A percentile compares a stretch with the other conserved stretches of the same genome.
These are phyloP conservation scores for Aspergillus terreus DNA, from an alignment of 2,329 filamentous ascomycete genomes.

Conservation along the genomic window DNA sequence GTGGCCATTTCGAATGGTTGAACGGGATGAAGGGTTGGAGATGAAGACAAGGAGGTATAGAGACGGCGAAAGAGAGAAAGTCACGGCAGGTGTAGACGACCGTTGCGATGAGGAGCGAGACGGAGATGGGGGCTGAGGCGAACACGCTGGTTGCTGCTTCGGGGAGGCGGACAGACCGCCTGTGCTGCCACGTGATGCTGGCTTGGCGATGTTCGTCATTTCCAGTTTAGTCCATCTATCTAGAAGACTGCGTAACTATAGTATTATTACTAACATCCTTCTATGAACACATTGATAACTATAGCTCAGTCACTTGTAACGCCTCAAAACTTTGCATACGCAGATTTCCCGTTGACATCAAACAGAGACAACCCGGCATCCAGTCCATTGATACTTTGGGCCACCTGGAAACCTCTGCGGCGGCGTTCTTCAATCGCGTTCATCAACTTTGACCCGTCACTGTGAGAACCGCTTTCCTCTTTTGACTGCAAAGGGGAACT, in stretches of 20 bases:
- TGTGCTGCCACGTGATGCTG: slow-evolving; percentile 27
- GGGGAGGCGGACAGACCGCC: slow-evolving; percentile 20
- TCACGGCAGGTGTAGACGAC: slow-evolving; percentile 18
- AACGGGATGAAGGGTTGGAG: slow-evolving; percentile 11
- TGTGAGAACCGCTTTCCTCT: too few species aligned
- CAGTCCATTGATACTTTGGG: not conserved
- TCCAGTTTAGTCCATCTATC: too few species aligned
- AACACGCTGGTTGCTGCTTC: slow-evolving; percentile 33
- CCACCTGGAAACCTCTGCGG: too few species aligned
- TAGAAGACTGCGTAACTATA: too few species aligned
- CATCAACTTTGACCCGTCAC: too few species aligned
- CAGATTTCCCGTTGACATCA: too few species aligned
- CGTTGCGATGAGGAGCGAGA: slow-evolving; percentile 25
- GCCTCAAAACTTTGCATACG: too few species aligned
- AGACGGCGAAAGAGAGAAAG: slow-evolving; percentile 13
- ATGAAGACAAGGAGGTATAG: slow-evolving; percentile 8
- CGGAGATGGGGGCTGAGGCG: slow-evolving; percentile 26
- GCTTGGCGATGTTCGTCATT: slow-evolving; percentile 23
- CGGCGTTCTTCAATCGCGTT: too few species aligned
- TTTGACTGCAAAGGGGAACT: too few species aligned
- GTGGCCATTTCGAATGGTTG: slow-evolving; percentile 61
- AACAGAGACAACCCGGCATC: not conserved
- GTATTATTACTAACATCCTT: too few species aligned
- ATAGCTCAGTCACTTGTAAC: too few species aligned
- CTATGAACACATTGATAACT: too few species aligned